These are phyloP conservation scores for Plectosphaerella plurivora DNA, from an alignment of 2,329 filamentous ascomycete genomes.

Conservation along the genomic window DNA sequence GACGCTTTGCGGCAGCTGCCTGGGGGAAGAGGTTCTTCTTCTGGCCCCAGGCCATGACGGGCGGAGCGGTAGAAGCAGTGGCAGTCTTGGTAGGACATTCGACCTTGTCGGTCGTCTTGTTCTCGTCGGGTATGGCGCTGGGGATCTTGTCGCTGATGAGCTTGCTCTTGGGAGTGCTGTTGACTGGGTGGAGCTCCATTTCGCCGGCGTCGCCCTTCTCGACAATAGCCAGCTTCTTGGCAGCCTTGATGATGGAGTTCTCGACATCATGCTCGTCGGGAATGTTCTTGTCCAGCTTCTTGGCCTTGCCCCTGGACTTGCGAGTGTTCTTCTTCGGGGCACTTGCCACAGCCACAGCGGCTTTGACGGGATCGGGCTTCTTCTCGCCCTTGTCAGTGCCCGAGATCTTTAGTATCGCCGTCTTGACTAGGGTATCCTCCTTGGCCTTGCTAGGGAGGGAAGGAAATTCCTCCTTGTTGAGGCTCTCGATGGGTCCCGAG, in stretches of 20 bases:
- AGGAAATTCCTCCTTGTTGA: not conserved
- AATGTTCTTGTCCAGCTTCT: not conserved
- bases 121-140: slow-evolving; percentile 11
- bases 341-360: no score
- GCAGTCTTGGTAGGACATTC: not conserved
- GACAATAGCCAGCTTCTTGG: not conserved
- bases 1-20: slow-evolving; percentile 13
- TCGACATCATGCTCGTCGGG: not conserved
- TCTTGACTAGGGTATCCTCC: not conserved
- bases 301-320: not conserved
- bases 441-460: not conserved
- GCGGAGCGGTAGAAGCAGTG: not conserved
- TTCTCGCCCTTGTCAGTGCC: no score
- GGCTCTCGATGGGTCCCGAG: not conserved
- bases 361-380: no score
- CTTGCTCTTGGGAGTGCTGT: slow-evolving; percentile 5
- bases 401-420: not conserved
- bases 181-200: not conserved
- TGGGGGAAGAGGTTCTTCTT: slow-evolving; percentile 21
- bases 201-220: not conserved
- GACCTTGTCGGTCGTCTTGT: not conserved
- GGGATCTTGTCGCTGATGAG: slow-evolving; percentile 11
- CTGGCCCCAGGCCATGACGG: slow-evolving; percentile 1
- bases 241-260: not conserved
- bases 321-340: not conserved